Evolutionary conservation across 2,329 filamentous ascomycete genomes (phyloP).

Genomic region (Cytospora schulzeri): DNA sequence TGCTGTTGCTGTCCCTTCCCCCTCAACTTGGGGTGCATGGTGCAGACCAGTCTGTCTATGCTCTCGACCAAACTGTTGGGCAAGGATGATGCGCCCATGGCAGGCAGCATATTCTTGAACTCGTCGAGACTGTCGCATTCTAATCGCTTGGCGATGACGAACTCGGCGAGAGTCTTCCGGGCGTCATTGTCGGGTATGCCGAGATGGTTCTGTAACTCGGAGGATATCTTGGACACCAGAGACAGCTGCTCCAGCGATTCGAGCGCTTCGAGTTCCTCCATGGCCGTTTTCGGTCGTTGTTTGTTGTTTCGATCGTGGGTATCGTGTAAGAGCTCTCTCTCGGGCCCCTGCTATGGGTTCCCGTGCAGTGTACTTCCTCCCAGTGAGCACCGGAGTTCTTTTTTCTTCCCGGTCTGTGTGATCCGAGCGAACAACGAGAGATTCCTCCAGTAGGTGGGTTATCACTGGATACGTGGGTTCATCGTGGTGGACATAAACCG

Average conservation of each 20-base stretch:
- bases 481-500: background rate
- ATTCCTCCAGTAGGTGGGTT: background rate
- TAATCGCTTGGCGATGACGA: conserved; percentile 87
- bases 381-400: background rate
- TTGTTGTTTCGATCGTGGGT: background rate
- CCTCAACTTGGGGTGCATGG: conserved; percentile 91
- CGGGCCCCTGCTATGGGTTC: background rate
- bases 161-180: conserved; percentile 86
- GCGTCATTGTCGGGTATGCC: conserved; percentile 71
- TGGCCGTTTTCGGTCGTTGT: conserved; percentile 40
- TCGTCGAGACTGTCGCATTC: conserved; percentile 70
- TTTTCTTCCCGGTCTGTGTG: background rate
- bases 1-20: conserved; percentile 46
- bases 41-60: conserved; percentile 83
- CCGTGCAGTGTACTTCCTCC: background rate
- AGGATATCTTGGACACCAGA: conserved; percentile 91
- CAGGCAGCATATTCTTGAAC: conserved; percentile 76
- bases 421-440: background rate
- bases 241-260: conserved; percentile 89
- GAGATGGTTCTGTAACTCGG: conserved; percentile 91
- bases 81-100: conserved; percentile 78
- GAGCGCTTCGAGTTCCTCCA: conserved; percentile 90
- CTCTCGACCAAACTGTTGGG: conserved; percentile 86
- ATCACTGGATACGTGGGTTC: background rate
- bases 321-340: background rate